Conservation (phyloP, 192 early-diverging fungal genomes). For the Entomortierella chlamydospora region DNA sequence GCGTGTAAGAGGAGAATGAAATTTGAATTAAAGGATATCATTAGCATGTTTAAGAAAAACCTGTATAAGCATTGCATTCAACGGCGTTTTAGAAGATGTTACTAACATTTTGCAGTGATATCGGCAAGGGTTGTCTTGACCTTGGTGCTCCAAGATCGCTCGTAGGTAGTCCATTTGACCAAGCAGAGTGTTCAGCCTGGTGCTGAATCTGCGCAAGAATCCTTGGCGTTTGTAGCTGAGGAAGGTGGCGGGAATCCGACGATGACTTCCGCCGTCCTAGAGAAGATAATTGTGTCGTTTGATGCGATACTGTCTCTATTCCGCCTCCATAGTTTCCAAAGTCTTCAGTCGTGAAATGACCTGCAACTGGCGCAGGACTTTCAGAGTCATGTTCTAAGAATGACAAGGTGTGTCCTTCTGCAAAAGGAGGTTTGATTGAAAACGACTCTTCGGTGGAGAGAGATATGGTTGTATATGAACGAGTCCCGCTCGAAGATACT, state of each 20-base stretch:
- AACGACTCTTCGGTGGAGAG: background rate
- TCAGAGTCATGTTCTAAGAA: background rate
- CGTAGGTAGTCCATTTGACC: constrained; percentile 3
- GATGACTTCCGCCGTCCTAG: background rate
- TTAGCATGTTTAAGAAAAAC: background rate
- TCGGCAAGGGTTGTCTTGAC: constrained; percentile 12
- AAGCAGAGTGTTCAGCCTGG: constrained; percentile 21
- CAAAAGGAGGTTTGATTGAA: background rate
- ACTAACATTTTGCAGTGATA: constrained; percentile 18
- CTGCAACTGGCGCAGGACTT: background rate
- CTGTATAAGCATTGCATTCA: background rate
- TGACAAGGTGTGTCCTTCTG: background rate
- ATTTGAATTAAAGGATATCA: background rate
- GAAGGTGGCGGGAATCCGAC: constrained; percentile 6
- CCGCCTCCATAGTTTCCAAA: background rate
- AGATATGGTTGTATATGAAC: background rate
- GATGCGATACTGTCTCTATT: background rate
- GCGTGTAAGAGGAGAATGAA: background rate
- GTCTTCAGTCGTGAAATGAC: background rate
- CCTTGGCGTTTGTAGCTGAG: constrained; percentile 34
- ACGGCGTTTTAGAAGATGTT: too few relatives aligned
- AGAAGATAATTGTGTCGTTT: background rate
- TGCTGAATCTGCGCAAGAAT: constrained; percentile 38
- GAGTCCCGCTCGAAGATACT: background rate
- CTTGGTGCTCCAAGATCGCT: background rate